Conservation (phyloP, 352 stramenopile species). For the Phytophthora crassamura region DNA sequence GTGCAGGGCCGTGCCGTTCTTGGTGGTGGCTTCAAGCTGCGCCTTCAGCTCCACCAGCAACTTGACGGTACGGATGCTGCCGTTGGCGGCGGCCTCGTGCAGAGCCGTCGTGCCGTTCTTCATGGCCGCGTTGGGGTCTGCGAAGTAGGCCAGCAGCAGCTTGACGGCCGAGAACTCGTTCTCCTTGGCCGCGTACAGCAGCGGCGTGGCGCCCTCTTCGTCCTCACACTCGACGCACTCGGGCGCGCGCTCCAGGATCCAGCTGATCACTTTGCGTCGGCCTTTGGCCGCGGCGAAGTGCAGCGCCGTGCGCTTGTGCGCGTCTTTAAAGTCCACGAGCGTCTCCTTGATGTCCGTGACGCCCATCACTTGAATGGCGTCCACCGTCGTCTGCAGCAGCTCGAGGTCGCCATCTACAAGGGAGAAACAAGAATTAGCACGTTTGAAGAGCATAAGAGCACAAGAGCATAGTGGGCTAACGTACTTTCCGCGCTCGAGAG, state of each 20-base stretch:
- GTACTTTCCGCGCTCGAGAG: conserved; percentile 78
- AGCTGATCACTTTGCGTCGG: conserved; percentile 75
- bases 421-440: conserved; percentile 1
- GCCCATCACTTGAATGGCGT: conserved; percentile 65
- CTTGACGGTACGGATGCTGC: conserved; percentile 65
- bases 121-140: conserved; percentile 62
- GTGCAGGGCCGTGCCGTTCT: conserved; percentile 80
- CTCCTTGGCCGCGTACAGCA: conserved; percentile 77
- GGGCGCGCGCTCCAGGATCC: conserved; percentile 69
- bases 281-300: conserved; percentile 84
- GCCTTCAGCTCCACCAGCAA: conserved; percentile 63
- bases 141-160: conserved; percentile 62
- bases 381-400: conserved; percentile 68
- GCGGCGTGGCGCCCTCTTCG: conserved; percentile 71
- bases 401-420: conserved; percentile 76
- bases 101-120: conserved; percentile 69
- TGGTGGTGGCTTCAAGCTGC: conserved; percentile 62
- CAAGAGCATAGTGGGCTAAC: conserved; percentile 10
- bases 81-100: conserved; percentile 77
- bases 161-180: conserved; percentile 81
- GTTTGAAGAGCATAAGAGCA: neutral
- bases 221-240: conserved; percentile 70
- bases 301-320: conserved; percentile 79
- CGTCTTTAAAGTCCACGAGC: conserved; percentile 82
- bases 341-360: conserved; percentile 63